Base-by-base conservation (phyloP, 768 basidiomycete genomes). In the Cantharellus cinnabarinus region DNA sequence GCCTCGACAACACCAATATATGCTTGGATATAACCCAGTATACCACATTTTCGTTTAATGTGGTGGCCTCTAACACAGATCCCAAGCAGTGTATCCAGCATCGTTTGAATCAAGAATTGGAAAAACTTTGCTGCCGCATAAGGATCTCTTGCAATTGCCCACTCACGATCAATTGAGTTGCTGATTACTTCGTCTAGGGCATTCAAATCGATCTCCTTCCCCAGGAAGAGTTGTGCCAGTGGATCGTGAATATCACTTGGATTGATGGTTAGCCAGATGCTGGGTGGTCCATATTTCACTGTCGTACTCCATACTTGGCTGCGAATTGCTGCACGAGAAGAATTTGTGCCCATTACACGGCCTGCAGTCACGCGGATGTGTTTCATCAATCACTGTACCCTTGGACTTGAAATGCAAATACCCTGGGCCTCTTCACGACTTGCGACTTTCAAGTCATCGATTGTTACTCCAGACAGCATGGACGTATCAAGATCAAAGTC, bases 1-100 rank as follows among this genome's bases (percentile, higher is more conserved):
- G 71, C 69, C 63, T 75, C 72, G 0, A 72, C 69, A 59, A 69
- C 70, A 2, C 75, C 74, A 62, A 74, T 76, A 59, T 72, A 74
- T 0, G 69, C 73, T 15, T 51, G 42, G 1, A 72, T 65, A 0
- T 55, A 3, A 0, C 73, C 72, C 2, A 72, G 62, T 0, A 75
- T 63, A 0, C 76, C 76, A 15, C 54, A 63, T 3, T 63, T 37
- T 0, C 42, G 15, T 5, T 50, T 55, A 2, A 62, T 64, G 3
- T 58, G 62, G 40, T 58, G 61, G 3, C 4, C 10, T 0, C 65
- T 65, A 2, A 61, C 62, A 38, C 67, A 54, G 3, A 77, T 67
- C 0, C 71, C 68, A 38, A 76, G 70, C 0, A 77, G 34, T 0
- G 57, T 60, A 4, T 69, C 62, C 0, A 76, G 29, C 0, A 77